Percentiles rank a stretch among this genome's conserved stretches.
Conservation (phyloP, 306 rosid species). For the Inga laurina region DNA sequence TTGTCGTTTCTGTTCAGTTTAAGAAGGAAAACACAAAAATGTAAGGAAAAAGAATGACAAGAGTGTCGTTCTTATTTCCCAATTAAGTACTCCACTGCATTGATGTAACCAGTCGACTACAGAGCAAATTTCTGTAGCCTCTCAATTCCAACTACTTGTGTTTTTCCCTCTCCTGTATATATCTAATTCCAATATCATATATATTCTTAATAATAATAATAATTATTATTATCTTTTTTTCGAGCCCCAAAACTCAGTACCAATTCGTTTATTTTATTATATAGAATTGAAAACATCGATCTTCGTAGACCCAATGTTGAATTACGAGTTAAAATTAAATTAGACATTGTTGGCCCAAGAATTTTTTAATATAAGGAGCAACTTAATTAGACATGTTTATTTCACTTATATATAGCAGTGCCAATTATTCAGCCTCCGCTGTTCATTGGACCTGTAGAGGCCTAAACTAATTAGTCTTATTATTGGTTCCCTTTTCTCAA, state of each 20-base stretch:
- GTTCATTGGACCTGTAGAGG: background rate
- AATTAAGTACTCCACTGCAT: constrained; percentile 22
- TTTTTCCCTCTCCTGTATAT: constrained; percentile 7
- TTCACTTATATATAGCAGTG: background rate
- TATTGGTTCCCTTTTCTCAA: constrained; percentile 23
- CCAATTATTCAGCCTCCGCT: constrained; percentile 19
- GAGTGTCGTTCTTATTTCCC: constrained; percentile 45
- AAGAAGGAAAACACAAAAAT: constrained; percentile 32
- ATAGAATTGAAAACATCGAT: background rate
- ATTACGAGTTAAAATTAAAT: constrained; percentile 19
- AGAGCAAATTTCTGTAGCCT: constrained; percentile 33
- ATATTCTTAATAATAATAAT: background rate
- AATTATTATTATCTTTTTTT: background rate
- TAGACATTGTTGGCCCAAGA: background rate
- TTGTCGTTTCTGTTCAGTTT: constrained; percentile 31
- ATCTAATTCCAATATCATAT: constrained; percentile 10
- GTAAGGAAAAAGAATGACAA: constrained; percentile 44
- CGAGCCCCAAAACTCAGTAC: constrained; percentile 8
- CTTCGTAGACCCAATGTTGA: background rate
- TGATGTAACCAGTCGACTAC: constrained; percentile 42
- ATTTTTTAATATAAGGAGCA: background rate
- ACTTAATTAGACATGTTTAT: background rate
- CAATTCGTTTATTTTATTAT: constrained; percentile 22
- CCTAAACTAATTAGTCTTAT: constrained; percentile 13
- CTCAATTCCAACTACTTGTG: background rate